Base-by-base conservation (phyloP, 495 filamentous ascomycete species). In the Amphirosellinia nigrospora region DNA sequence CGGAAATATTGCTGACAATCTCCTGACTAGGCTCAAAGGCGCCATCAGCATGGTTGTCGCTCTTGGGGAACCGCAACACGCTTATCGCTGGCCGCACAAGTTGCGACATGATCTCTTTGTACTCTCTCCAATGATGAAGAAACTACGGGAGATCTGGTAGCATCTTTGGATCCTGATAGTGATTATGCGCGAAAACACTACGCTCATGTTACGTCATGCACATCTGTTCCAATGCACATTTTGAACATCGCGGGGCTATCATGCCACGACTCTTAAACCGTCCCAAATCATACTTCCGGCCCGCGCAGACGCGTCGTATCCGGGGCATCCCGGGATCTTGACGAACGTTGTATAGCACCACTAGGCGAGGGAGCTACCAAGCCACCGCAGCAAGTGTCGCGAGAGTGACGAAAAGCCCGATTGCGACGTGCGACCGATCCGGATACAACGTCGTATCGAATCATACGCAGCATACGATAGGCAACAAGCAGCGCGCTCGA, bases 341-440 rank as follows among this genome's bases (percentile, higher is more conserved):
- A 56, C 9, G 55, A 53, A 11, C 34, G 3, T 36, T 32, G n/a
- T 36, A 58, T 58, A 8, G 55, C 32, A 23, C 53, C 32, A 36
- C 55, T 21, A 36, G 16, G 30, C 28, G n/a, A 34, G 7, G 32
- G 36, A 34, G 55, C 32, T 10, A 32, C 55, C 55, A 58, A 58
- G 30, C 32, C 21, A 58, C n/a, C 8, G 7, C 19, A 13, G 28
- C 11, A 58, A 38, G 30, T 58, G 32, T 58, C 7, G 30, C 32
- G 32, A 58, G 89, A 79, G 87, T 87, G 0, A 79, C 83, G 0
- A 88, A 87, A 77, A 80, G 87, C 74, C 76, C 89, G 9, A 83
- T 76, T 0, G 78, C 64, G 79, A 82, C 3, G 68, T 89, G 82
- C 75, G 88, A 89, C 69, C 73, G 77, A 15, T 84, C 85, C 0